A percentile compares a stretch with the other conserved stretches of the same genome.
These are phyloP conservation scores for Tolypocladium ophioglossoides DNA, from an alignment of 2,329 filamentous ascomycete genomes.

Conservation along the genomic window DNA sequence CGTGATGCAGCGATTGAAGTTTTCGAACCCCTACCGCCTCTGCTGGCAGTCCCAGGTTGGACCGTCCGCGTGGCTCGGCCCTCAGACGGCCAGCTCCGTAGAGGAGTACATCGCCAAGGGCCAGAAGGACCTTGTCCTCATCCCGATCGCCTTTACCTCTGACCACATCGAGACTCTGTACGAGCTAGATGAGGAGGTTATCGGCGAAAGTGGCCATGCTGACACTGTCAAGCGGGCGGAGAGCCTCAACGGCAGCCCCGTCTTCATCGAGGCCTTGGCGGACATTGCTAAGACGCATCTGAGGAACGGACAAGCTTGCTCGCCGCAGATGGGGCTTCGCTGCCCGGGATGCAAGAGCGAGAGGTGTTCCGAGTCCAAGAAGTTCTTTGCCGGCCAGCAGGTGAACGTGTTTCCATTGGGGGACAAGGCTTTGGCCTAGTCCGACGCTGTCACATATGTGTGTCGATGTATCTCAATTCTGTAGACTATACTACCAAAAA, in stretches of 20 bases:
- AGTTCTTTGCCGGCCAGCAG: conserved; percentile 45
- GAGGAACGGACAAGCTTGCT: conserved; percentile 55
- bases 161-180: conserved; percentile 97
- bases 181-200: conserved; percentile 90
- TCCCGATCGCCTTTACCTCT: conserved; percentile 96
- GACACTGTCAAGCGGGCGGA: conserved; percentile 84
- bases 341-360: conserved; percentile 93
- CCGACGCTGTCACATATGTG: background rate
- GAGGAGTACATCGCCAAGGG: conserved; percentile 83
- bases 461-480: background rate
- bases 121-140: conserved; percentile 80
- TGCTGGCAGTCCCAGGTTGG: conserved; percentile 99
- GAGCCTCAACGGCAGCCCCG: conserved; percentile 79
- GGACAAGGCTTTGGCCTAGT: background rate
- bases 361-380: conserved; percentile 68
- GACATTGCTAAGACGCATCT: conserved; percentile 79
- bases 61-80: conserved; percentile 87
- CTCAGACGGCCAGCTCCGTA: conserved; percentile 83
- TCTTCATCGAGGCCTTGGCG: conserved; percentile 85
- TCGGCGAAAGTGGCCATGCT: conserved; percentile 68
- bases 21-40: conserved; percentile 83
- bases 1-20: conserved; percentile 85
- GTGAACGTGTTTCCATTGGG: conserved; percentile 11
- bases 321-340: conserved; percentile 75
- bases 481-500: background rate